Base-by-base conservation (phyloP, 2,329 filamentous ascomycete species). In the Alternaria brassicae region DNA sequence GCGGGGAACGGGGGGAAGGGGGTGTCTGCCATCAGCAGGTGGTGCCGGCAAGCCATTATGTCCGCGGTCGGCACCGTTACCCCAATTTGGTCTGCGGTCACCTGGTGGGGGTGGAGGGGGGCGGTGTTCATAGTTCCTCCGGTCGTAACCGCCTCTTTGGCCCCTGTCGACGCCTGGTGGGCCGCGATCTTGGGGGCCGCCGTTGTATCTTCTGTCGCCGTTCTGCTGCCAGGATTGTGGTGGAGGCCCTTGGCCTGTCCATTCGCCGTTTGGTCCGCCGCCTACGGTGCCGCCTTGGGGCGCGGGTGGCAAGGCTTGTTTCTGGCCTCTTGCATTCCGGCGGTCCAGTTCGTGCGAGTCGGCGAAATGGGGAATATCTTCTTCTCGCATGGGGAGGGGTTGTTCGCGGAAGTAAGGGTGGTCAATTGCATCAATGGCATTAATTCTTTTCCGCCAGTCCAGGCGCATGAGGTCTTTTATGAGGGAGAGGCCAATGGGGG, bases 311-410 rank as follows among this genome's bases (percentile, higher is more conserved):
- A 94, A 84, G 21, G 89, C 90, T 21, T 90, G 90, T 72, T 92
- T 92, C 71, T 95, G 90, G 58, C 93, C 91, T 66, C 96, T 90
- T 69, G 93, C 94, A 78, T 94, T 96, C 75, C 93, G 88, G 50
- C 94, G 87, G 75, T 99, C 95, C n/a, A 98, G 83, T 78, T 99
- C 95, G 78, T 99, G 95, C 42, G 93, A 97, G 71, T 97, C 94
- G 74, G 96, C 92, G 72, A 97, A 98, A 15, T 82, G 86, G 2
- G 95, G 95, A n/a, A 99, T 85, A 50, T 98, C 93, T 64, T 90
- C 89, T 1, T 95, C 92, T 55, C 86, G 86, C 37, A 93, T 88
- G 8, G 95, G 95, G 4, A 90, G 82, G 4, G 95, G 95, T 1
- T 85, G 79, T 56, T 87, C 90, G 62, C 87, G 89, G 81, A 99